Evolutionary conservation across 2,329 filamentous ascomycete species (phyloP).

Genomic region (Pseudopithomyces maydicus): DNA sequence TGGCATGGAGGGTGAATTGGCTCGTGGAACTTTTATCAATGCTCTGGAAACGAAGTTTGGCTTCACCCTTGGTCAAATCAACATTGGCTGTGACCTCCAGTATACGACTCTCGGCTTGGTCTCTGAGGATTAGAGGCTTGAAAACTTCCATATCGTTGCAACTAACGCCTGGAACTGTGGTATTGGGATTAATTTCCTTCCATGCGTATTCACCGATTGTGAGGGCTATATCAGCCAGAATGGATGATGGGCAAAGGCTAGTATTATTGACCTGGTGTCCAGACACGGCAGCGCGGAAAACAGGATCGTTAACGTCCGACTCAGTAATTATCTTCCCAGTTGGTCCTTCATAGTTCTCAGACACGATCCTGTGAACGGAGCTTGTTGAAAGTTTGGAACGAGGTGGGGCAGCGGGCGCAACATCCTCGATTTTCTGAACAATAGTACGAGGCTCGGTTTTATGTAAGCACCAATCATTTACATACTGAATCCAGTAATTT

Average conservation of each 20-base stretch:
- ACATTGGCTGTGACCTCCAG: slow-evolving; percentile 66
- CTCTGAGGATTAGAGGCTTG: slow-evolving; percentile 69
- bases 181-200: slow-evolving; percentile 64
- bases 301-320: slow-evolving; percentile 67
- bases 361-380: slow-evolving; percentile 67
- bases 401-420: slow-evolving; percentile 48
- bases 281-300: slow-evolving; percentile 64
- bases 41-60: slow-evolving; percentile 57
- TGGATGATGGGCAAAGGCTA: slow-evolving; percentile 67
- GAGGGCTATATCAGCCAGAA: slow-evolving; percentile 68
- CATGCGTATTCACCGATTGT: slow-evolving; percentile 71
- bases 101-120: slow-evolving; percentile 60
- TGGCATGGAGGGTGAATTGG: slow-evolving; percentile 64
- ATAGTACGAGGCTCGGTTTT: slow-evolving; percentile 64
- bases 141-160: slow-evolving; percentile 70
- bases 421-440: slow-evolving; percentile 45
- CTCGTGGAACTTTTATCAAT: slow-evolving; percentile 63
- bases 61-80: slow-evolving; percentile 58
- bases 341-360: slow-evolving; percentile 66
- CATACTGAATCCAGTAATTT: slow-evolving; percentile 74
- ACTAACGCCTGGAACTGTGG: slow-evolving; percentile 64
- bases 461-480: slow-evolving; percentile 72
- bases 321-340: slow-evolving; percentile 66
- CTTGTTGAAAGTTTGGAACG: slow-evolving; percentile 65
- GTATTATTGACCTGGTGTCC: slow-evolving; percentile 73